A percentile compares a stretch with the other conserved stretches of the same genome.
Conservation (phyloP, 176 grass and related monocot genomes). For the Puccinellia tenuiflora region DNA sequence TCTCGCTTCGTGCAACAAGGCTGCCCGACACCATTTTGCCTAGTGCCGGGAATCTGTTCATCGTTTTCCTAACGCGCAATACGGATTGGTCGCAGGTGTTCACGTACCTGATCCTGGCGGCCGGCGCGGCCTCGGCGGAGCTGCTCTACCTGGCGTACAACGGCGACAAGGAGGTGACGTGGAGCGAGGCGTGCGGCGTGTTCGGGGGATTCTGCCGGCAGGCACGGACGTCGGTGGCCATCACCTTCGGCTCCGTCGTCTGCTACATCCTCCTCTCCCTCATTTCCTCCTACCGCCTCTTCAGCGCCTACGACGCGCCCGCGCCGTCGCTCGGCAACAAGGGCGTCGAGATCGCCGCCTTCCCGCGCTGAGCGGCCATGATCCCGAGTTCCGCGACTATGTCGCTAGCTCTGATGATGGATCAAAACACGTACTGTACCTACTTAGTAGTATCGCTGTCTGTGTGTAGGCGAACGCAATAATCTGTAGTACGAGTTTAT, state of each 20-base stretch:
- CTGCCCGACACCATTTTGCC: neutral
- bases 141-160: constrained; percentile 86
- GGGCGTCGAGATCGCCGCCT: constrained; percentile 62
- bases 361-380: constrained; percentile 47
- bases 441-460: neutral
- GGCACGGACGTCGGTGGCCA: constrained; percentile 62
- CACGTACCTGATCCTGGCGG: constrained; percentile 77
- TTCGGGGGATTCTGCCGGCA: constrained; percentile 70
- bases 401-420: neutral
- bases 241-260: constrained; percentile 68
- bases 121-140: constrained; percentile 67
- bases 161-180: constrained; percentile 79
- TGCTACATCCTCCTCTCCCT: constrained; percentile 88
- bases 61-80: neutral
- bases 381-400: neutral
- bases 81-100: constrained; percentile 42
- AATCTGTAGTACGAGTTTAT: neutral
- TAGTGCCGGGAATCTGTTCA: neutral
- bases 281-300: constrained; percentile 87
- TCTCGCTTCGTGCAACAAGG: neutral
- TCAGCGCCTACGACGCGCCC: constrained; percentile 78
- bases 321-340: constrained; percentile 47
- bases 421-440: neutral
- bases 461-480: neutral
- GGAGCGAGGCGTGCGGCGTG: constrained; percentile 78